Evolutionary conservation across 495 filamentous ascomycete genomes (phyloP).

Genomic region (Penicillium canariense): DNA sequence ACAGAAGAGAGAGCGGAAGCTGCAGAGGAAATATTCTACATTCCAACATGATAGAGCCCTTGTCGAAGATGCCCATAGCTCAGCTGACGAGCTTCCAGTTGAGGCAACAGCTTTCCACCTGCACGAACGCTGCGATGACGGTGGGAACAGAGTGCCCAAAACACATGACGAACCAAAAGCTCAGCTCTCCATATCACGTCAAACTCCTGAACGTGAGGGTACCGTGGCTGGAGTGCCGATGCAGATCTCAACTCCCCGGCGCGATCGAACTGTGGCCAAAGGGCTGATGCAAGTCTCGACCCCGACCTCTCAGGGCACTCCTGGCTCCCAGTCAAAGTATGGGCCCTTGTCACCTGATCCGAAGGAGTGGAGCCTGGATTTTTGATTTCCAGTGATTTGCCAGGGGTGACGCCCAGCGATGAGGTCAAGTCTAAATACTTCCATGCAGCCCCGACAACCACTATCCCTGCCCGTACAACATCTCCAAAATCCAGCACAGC

Average conservation of each 20-base stretch:
- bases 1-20: background rate
- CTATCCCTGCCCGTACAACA: background rate
- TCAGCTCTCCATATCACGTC: too few relatives aligned
- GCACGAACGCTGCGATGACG: too few relatives aligned
- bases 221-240: too few relatives aligned
- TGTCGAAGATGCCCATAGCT: background rate
- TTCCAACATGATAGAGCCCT: background rate
- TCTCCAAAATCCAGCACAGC: background rate
- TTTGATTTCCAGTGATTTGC: constrained; percentile 44
- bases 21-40: background rate
- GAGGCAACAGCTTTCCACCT: background rate
- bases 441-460: background rate
- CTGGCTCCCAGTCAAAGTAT: background rate
- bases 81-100: background rate
- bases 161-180: too few relatives aligned
- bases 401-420: constrained; percentile 35
- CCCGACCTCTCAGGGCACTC: background rate
- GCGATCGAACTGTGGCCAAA: background rate
- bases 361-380: constrained; percentile 33
- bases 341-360: constrained; percentile 17
- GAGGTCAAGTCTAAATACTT: constrained; percentile 48
- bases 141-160: too few relatives aligned
- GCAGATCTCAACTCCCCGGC: background rate
- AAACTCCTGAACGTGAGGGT: too few relatives aligned
- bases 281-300: background rate